phyloP scores from a whole-genome alignment of 805 yeast genomes.

The Candida peoriensis region DNA sequence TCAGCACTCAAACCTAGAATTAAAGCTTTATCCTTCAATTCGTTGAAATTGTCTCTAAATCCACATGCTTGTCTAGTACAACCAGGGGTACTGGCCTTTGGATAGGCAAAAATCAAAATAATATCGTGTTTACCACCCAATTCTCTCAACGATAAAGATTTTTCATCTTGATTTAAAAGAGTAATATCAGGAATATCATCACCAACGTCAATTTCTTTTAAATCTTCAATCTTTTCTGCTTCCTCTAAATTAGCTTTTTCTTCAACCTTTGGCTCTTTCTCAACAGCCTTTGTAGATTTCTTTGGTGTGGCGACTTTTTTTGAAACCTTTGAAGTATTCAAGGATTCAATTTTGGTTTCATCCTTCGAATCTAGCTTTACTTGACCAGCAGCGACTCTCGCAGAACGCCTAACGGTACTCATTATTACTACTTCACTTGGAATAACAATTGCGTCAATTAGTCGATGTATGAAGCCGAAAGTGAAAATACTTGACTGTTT shows the following conservation, averaged over 20 bases:
- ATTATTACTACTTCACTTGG: too few relatives aligned
- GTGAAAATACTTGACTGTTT: too few relatives aligned
- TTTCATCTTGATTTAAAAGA: constrained; percentile 66
- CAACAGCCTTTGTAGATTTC: constrained; percentile 1
- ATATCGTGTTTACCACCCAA: constrained; percentile 36
- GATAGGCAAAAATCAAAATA: constrained; percentile 69
- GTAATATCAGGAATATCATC: constrained; percentile 62
- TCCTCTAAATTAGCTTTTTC: background rate
- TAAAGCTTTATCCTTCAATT: constrained; percentile 48
- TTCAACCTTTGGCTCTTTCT: constrained; percentile 1
- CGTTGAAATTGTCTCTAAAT: constrained; percentile 60
- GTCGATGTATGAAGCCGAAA: too few relatives aligned
- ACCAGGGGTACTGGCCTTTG: constrained; percentile 92
- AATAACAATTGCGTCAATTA: too few relatives aligned
- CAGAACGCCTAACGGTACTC: constrained; percentile 13
- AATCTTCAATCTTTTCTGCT: background rate
- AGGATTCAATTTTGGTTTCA: constrained; percentile 12
- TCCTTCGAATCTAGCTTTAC: too few relatives aligned
- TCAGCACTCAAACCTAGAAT: constrained; percentile 86
- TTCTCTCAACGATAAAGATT: constrained; percentile 45
- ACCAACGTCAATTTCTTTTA: constrained; percentile 41
- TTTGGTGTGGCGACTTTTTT: constrained; percentile 16
- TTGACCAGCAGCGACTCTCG: constrained; percentile 11
- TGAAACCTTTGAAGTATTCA: constrained; percentile 15
- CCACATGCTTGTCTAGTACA: constrained; percentile 95